Conservation (phyloP, 2,329 filamentous ascomycete species). For the Xylariaceae sp. region DNA sequence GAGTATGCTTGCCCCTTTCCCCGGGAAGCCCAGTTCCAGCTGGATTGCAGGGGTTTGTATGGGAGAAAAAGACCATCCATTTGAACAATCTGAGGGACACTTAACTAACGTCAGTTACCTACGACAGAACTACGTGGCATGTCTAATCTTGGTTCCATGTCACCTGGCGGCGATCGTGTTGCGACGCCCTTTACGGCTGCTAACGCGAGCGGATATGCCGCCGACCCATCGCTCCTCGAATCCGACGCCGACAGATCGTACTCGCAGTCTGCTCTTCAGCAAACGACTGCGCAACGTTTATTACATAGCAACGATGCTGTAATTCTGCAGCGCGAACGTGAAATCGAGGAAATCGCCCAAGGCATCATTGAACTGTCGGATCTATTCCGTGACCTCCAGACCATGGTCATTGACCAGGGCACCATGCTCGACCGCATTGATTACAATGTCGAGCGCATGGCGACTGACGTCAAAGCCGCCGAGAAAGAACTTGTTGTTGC, state of each 20-base stretch:
- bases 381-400: constrained; percentile 92
- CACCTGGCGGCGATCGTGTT: constrained; percentile 48
- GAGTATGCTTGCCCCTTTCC: constrained; percentile 50
- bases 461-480: constrained; percentile 85
- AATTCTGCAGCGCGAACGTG: constrained; percentile 87
- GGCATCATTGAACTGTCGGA: constrained; percentile 96
- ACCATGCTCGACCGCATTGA: constrained; percentile 92
- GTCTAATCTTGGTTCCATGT: constrained; percentile 51
- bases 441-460: constrained; percentile 96
- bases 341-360: constrained; percentile 97
- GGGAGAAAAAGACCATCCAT: not conserved
- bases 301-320: constrained; percentile 72
- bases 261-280: constrained; percentile 74
- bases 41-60: not conserved
- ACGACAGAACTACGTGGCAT: constrained; percentile 65
- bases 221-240: constrained; percentile 81
- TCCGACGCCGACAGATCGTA: constrained; percentile 90
- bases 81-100: not conserved
- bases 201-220: constrained; percentile 52
- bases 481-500: constrained; percentile 88
- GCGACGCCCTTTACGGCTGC: constrained; percentile 42
- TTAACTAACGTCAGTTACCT: constrained; percentile 21
- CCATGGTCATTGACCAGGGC: constrained; percentile 89
- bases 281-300: constrained; percentile 62
- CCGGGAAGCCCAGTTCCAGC: not conserved